Conservation (phyloP, 768 basidiomycete species). For the Leccinum longicurvipes region DNA sequence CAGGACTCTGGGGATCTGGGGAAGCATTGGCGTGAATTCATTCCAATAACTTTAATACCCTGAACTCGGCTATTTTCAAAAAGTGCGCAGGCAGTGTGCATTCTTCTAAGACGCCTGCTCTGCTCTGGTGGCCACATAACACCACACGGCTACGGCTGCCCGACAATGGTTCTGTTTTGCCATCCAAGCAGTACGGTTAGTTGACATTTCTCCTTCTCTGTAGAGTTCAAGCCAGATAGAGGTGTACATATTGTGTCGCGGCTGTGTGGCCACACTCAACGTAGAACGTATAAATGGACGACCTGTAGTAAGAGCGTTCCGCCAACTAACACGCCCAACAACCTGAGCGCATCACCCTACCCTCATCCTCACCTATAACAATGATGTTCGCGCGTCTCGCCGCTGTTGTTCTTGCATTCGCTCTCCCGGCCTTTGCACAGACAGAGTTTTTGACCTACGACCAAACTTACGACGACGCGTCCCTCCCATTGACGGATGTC, state of each 20-base stretch:
- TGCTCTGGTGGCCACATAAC: background rate
- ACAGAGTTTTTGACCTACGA: slow-evolving; percentile 27
- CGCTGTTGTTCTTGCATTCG: slow-evolving; percentile 8
- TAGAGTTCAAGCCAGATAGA: background rate
- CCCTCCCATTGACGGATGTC: slow-evolving; percentile 14
- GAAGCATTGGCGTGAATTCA: background rate
- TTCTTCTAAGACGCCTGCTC: background rate
- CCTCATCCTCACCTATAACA: background rate
- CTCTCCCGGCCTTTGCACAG: slow-evolving; percentile 18
- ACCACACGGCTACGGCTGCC: background rate
- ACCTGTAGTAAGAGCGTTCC: background rate
- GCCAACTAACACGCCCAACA: background rate
- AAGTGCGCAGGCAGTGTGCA: background rate
- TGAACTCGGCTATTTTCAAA: background rate
- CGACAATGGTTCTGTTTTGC: background rate
- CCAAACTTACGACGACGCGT: slow-evolving; percentile 27
- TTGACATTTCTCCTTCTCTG: background rate
- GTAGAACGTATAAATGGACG: slow-evolving; percentile 15
- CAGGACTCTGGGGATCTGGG: background rate
- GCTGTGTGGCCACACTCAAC: background rate
- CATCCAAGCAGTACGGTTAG: background rate
- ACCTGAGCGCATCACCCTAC: background rate
- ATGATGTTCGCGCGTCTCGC: slow-evolving; percentile 27
- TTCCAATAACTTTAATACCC: background rate
- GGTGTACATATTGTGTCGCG: background rate